Evolutionary conservation across 441 rosid species (phyloP).

Genomic region (Euphorbia celastroides): DNA sequence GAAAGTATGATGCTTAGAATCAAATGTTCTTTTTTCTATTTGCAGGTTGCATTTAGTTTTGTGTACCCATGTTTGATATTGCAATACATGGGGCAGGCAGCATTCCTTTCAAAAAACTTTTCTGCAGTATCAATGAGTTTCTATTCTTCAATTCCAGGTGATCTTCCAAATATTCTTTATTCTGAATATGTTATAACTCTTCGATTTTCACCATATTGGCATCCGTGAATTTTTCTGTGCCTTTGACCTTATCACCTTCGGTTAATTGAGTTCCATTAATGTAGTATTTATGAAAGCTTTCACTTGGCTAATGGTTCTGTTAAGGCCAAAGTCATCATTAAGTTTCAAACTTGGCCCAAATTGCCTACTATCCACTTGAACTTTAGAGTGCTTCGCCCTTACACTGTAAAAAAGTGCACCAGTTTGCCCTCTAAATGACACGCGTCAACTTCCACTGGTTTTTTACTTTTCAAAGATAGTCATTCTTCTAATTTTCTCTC

Average conservation of each 20-base stretch:
- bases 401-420: no score
- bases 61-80: constrained; percentile 89
- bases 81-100: constrained; percentile 98
- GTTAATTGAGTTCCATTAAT: not conserved
- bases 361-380: no score
- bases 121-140: constrained; percentile 56
- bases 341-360: no score
- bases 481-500: no score
- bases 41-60: constrained; percentile 76
- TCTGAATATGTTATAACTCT: constrained; percentile 3
- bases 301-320: constrained; percentile 1
- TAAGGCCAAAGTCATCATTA: no score
- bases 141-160: constrained; percentile 87
- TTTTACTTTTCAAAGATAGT: no score
- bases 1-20: not conserved
- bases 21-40: constrained; percentile 13
- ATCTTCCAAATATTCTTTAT: constrained; percentile 6
- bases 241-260: not conserved
- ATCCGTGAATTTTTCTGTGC: not conserved
- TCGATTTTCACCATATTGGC: constrained; percentile 5
- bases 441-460: no score
- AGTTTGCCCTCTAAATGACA: no score
- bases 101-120: constrained; percentile 75
- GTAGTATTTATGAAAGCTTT: not conserved
- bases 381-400: no score